A percentile compares a stretch with the other conserved stretches of the same genome.
Evolutionary conservation across 2,329 filamentous ascomycete genomes (phyloP).

Genomic region (Alternaria viburni): DNA sequence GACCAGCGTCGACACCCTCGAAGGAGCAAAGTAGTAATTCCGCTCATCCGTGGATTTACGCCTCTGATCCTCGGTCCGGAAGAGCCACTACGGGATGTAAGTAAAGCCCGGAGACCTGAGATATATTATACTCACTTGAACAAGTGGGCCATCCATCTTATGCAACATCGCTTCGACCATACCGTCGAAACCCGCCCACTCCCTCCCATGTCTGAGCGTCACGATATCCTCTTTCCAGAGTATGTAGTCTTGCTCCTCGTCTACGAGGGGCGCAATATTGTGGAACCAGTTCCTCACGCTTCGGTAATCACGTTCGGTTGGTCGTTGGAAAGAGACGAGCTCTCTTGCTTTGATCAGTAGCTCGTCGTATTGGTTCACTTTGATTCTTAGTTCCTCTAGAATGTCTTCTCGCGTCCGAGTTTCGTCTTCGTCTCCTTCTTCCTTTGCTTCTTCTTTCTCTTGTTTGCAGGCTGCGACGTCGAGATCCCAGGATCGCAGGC

Average conservation of each 20-base stretch:
- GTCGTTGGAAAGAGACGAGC: slow-evolving; percentile 32
- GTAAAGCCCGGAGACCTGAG: too few species aligned
- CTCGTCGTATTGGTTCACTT: neutral
- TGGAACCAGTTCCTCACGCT: slow-evolving; percentile 36
- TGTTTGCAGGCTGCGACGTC: neutral
- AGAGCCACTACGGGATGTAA: neutral
- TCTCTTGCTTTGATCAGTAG: slow-evolving; percentile 29
- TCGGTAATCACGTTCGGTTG: slow-evolving; percentile 33
- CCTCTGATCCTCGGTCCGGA: slow-evolving; percentile 29
- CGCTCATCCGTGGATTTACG: slow-evolving; percentile 27
- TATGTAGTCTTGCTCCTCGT: slow-evolving; percentile 32
- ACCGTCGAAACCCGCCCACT: slow-evolving; percentile 42
- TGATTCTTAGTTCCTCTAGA: neutral
- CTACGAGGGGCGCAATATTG: slow-evolving; percentile 23
- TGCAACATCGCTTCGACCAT: slow-evolving; percentile 30
- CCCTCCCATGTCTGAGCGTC: slow-evolving; percentile 35
- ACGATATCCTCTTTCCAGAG: slow-evolving; percentile 40
- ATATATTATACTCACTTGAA: too few species aligned
- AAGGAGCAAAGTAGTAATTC: slow-evolving; percentile 35
- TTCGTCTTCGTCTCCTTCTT: neutral
- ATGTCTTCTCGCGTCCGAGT: neutral
- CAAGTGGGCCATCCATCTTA: slow-evolving; percentile 18
- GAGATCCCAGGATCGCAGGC: neutral
- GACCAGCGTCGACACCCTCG: slow-evolving; percentile 36
- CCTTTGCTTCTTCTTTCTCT: neutral